These are phyloP conservation scores for Epichloe hybrida DNA, from an alignment of 2,329 filamentous ascomycete genomes.

Conservation along the genomic window DNA sequence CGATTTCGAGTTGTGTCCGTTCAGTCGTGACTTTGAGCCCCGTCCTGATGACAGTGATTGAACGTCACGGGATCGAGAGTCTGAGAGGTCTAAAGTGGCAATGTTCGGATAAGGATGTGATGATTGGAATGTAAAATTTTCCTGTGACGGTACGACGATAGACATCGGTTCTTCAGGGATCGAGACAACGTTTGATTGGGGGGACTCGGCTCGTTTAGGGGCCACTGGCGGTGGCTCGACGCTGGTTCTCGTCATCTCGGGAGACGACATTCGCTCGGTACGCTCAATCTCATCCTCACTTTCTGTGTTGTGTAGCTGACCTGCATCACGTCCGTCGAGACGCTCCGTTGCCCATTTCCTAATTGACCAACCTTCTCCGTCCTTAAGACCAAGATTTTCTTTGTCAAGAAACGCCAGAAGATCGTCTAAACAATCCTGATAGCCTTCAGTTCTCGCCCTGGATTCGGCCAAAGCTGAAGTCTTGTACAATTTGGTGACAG, in stretches of 20 bases:
- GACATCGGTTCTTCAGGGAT: slow-evolving; percentile 19
- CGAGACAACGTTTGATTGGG: slow-evolving; percentile 12
- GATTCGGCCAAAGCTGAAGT: slow-evolving; percentile 68
- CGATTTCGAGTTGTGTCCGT: slow-evolving; percentile 12
- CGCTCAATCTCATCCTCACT: slow-evolving; percentile 60
- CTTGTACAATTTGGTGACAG: slow-evolving; percentile 94
- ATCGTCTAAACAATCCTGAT: slow-evolving; percentile 89
- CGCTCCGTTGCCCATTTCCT: slow-evolving; percentile 56
- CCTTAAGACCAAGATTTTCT: slow-evolving; percentile 61
- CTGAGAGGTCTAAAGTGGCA: slow-evolving; percentile 46
- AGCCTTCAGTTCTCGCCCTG: slow-evolving; percentile 65
- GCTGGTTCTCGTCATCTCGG: slow-evolving; percentile 38
- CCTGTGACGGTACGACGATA: slow-evolving; percentile 40
- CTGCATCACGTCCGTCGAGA: slow-evolving; percentile 46
- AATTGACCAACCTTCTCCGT: slow-evolving; percentile 60
- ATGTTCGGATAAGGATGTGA: slow-evolving; percentile 46
- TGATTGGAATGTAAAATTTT: slow-evolving; percentile 58
- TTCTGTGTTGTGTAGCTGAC: slow-evolving; percentile 40
- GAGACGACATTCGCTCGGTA: slow-evolving; percentile 44
- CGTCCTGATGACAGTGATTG: slow-evolving; percentile 14
- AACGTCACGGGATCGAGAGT: slow-evolving; percentile 30
- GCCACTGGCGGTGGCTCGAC: slow-evolving; percentile 23
- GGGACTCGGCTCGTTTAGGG: slow-evolving; percentile 14
- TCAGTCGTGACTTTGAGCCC: slow-evolving; percentile 17
- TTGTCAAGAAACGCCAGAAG: slow-evolving; percentile 74